Evolutionary conservation across 805 yeast genomes (phyloP), one percentile per base, ranked within the genome.

Genomic region (Starmerella stellata): DNA sequence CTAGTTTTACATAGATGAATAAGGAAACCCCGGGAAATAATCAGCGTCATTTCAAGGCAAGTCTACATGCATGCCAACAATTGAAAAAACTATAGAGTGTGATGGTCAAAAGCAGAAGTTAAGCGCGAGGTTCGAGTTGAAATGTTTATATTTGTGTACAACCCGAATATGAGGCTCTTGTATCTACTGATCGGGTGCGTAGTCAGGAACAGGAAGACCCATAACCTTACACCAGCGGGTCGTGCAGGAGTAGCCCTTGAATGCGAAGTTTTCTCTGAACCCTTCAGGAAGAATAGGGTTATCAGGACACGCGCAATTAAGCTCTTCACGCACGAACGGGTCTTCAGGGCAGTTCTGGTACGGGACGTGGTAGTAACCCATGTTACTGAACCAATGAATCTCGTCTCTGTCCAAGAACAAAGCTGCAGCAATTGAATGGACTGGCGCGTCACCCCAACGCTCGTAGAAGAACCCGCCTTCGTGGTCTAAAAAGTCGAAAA

Each of bases 371-470:
- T 63, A 66, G 54, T 79, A 80, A 11, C 90, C 93, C 25, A 79
- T 64, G 44, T 79, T 76, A 41, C 72, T 77, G 55, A 83, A 83
- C 66, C 77, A 73, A 53, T 82, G 93, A 36, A 82, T 61, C 52
- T 75, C 64, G 44, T 70, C 73, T 55, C 69, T 72, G 39, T 78
- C 72, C 57, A 80, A 54, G 62, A 82, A 78, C 47, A 82, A 62
- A 3, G 90, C 63, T 18, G 80, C 93, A 24, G 90, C 94, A 21
- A 93, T 66, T 0, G 90, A 69, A 56, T 79, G 90, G n/a, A 80
- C 69, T 2, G 93, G 93, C 0, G 93, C 93, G 59, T 81, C 94
- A 50, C 93, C 93, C 94, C 93, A 80, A 60, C 93, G 69, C 64
- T 83, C 94, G 58, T 81, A 82, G 63, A 78, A 82, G 62, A 82